These are phyloP conservation scores for Oryza nivara DNA, from an alignment of 176 grass and related monocot genomes.

Conservation along the genomic window DNA sequence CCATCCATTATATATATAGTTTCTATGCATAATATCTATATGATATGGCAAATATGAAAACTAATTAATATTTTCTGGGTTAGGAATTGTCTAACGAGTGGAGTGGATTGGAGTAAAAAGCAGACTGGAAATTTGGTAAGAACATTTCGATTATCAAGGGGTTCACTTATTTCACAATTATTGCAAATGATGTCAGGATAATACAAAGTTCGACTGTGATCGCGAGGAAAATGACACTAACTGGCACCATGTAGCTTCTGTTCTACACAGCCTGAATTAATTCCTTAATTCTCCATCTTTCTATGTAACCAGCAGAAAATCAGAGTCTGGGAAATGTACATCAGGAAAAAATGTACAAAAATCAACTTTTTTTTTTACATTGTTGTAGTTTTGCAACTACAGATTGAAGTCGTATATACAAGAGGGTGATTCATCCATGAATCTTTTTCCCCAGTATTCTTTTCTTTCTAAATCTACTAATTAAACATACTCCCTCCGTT, in stretches of 20 bases:
- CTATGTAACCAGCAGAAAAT: too few relatives aligned
- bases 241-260: not conserved
- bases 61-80: too few relatives aligned
- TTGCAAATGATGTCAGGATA: not conserved
- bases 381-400: conserved; percentile 9
- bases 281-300: not conserved
- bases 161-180: not conserved
- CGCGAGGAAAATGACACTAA: not conserved
- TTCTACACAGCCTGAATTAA: not conserved
- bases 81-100: too few relatives aligned
- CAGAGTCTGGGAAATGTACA: not conserved
- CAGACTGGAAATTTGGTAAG: too few relatives aligned
- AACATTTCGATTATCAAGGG: not conserved
- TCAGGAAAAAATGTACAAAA: too few relatives aligned
- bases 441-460: not conserved
- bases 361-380: not conserved
- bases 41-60: too few relatives aligned
- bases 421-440: not conserved
- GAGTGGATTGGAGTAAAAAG: too few relatives aligned
- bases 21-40: too few relatives aligned
- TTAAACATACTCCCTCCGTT: not conserved
- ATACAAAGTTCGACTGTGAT: not conserved
- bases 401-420: not conserved
- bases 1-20: too few relatives aligned
- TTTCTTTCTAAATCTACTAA: conserved; percentile 15